Conservation (phyloP, 352 stramenopile species). For the Pythium coloratum region DNA sequence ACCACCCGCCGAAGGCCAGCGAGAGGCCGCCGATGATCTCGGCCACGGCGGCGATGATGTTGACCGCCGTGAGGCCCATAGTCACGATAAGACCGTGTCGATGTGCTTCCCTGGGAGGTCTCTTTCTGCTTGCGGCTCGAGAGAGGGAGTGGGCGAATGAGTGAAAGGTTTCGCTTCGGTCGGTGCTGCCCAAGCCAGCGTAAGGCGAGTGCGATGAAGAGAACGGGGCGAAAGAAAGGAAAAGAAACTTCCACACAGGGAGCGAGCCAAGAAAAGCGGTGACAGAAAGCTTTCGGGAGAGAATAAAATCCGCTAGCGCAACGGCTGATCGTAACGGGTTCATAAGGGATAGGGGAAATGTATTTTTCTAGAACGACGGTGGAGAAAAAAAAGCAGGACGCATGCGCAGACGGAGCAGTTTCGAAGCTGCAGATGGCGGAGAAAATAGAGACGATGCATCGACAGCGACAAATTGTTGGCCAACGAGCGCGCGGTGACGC, state of each 20-base stretch:
- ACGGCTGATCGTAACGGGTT: slow-evolving; percentile 12
- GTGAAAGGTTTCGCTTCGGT: slow-evolving; percentile 5
- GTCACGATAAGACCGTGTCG: slow-evolving; percentile 9
- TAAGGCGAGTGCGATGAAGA: slow-evolving; percentile 24
- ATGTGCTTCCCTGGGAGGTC: slow-evolving; percentile 7
- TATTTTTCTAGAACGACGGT: slow-evolving; percentile 1
- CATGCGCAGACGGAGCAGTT: slow-evolving; percentile 1
- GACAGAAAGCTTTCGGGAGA: neutral
- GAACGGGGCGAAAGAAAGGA: slow-evolving; percentile 21
- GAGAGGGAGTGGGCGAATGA: slow-evolving; percentile 9
- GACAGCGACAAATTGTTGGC: slow-evolving; percentile 2
- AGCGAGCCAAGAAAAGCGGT: neutral
- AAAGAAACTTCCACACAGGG: slow-evolving; percentile 13
- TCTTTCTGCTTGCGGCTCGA: slow-evolving; percentile 5
- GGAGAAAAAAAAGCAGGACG: slow-evolving; percentile 1
- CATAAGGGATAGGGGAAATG: slow-evolving; percentile 2
- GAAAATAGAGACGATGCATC: slow-evolving; percentile 2
- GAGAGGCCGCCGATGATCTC: slow-evolving; percentile 79
- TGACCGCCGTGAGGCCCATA: slow-evolving; percentile 49
- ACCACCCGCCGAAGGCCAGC: slow-evolving; percentile 87
- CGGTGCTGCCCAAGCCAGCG: neutral
- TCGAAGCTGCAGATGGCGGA: slow-evolving; percentile 1
- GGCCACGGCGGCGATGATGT: slow-evolving; percentile 78
- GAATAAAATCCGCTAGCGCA: slow-evolving; percentile 2
- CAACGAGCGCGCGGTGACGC: neutral